phyloP scores from a whole-genome alignment of 2,329 filamentous ascomycete genomes.

The Monosporascus sp. region DNA sequence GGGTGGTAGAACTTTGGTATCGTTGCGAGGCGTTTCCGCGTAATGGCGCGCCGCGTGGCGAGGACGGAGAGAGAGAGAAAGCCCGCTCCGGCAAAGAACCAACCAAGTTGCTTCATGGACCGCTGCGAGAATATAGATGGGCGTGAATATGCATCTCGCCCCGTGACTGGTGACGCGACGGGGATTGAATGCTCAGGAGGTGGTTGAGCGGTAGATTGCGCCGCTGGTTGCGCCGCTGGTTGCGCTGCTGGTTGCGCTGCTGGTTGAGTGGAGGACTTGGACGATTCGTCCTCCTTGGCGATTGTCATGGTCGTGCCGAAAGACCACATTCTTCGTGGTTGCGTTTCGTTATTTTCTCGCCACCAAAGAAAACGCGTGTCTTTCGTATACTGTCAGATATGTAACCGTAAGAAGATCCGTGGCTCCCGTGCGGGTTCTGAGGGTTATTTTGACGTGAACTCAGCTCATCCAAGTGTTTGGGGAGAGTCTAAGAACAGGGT shows the following conservation, averaged over 20 bases:
- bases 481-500: too few relatives aligned
- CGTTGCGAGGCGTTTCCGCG: constrained; percentile 54
- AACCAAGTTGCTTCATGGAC: constrained; percentile 55
- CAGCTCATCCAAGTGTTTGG: too few relatives aligned
- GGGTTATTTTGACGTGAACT: too few relatives aligned
- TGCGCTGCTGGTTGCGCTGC: not conserved
- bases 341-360: not conserved
- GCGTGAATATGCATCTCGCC: constrained; percentile 8
- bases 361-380: not conserved
- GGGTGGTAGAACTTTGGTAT: constrained; percentile 69
- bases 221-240: not conserved
- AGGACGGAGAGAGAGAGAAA: constrained; percentile 70
- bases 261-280: not conserved
- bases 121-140: constrained; percentile 37
- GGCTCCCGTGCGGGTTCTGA: too few relatives aligned
- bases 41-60: constrained; percentile 66
- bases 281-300: constrained; percentile 16
- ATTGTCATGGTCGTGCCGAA: constrained; percentile 31
- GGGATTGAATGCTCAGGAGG: constrained; percentile 9
- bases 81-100: constrained; percentile 69
- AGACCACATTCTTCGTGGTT: constrained; percentile 24
- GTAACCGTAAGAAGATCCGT: too few relatives aligned
- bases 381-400: too few relatives aligned
- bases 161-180: constrained; percentile 4
- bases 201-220: not conserved